A percentile compares a stretch with the other conserved stretches of the same genome.
Conservation (phyloP, 805 yeast species). For the Starmera dryadoides region DNA sequence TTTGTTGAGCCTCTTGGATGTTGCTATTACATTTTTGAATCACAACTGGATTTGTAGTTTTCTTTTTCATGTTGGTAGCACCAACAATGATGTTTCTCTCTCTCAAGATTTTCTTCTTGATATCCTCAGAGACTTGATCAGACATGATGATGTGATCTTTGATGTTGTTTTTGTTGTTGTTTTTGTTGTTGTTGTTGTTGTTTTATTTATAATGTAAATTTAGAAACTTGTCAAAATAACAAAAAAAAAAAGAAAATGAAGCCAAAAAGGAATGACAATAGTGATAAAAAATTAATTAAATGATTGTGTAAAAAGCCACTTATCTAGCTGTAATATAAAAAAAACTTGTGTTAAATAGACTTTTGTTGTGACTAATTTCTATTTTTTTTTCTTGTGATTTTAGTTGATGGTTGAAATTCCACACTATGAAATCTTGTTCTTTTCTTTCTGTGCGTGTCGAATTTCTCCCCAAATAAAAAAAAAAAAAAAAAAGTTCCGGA, state of each 20-base stretch:
- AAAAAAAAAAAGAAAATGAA: too few relatives aligned
- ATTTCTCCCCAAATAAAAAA: not conserved
- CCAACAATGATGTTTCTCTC: conserved; percentile 86
- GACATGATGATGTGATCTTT: too few relatives aligned
- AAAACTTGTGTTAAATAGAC: too few relatives aligned
- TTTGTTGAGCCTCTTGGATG: conserved; percentile 85
- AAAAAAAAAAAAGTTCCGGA: not conserved
- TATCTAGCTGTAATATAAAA: too few relatives aligned
- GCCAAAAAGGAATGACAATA: not conserved
- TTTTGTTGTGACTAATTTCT: too few relatives aligned
- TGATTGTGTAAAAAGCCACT: too few relatives aligned
- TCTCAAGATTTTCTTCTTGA: conserved; percentile 77
- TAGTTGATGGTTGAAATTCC: not conserved
- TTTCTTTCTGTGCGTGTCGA: not conserved
- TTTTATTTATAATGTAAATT: too few relatives aligned
- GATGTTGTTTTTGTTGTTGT: too few relatives aligned
- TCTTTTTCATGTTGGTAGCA: conserved; percentile 71
- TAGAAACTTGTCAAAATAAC: not conserved
- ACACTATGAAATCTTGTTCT: not conserved
- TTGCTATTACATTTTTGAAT: conserved; percentile 87
- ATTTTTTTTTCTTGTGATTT: too few relatives aligned
- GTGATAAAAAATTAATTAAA: too few relatives aligned
- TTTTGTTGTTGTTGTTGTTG: too few relatives aligned
- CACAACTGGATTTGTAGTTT: conserved; percentile 73
- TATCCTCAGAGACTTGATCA: conserved; percentile 51